Conservation (phyloP, 257 asterid species). For the Rehmannia glutinosa region DNA sequence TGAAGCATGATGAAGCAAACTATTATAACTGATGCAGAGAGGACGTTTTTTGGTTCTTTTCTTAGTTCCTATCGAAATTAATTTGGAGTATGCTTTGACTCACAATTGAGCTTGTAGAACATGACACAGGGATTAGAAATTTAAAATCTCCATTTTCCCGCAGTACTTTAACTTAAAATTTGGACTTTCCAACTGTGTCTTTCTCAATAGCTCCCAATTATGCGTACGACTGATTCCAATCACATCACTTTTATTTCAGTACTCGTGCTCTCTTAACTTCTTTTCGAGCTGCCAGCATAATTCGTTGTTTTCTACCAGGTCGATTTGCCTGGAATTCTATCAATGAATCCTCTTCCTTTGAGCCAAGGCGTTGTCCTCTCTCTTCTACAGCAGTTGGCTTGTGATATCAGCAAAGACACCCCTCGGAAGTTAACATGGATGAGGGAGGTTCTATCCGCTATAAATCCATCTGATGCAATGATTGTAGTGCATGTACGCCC, state of each 20-base stretch:
- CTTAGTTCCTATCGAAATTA: neutral
- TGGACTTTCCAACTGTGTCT: neutral
- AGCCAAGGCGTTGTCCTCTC: conserved; percentile 97
- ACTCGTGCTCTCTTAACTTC: neutral
- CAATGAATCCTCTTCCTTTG: conserved; percentile 71
- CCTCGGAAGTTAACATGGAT: conserved; percentile 74
- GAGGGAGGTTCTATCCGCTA: conserved; percentile 74
- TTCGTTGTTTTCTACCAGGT: conserved; percentile 38
- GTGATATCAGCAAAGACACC: conserved; percentile 68
- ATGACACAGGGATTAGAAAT: too few species aligned
- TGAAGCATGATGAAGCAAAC: neutral
- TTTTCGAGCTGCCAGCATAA: neutral
- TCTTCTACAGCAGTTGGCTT: conserved; percentile 84
- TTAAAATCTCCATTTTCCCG: too few species aligned
- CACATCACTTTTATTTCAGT: neutral
- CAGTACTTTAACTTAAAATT: neutral
- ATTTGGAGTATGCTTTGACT: neutral
- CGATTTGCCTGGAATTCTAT: conserved; percentile 61
- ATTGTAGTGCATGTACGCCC: conserved; percentile 78
- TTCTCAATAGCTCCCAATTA: neutral
- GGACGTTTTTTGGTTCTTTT: neutral
- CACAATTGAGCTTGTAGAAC: neutral
- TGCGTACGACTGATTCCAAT: neutral
- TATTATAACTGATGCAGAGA: neutral
- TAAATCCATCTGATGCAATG: conserved; percentile 76